Conservation (phyloP, 2,329 filamentous ascomycete genomes). For the Colletotrichum sp. region DNA sequence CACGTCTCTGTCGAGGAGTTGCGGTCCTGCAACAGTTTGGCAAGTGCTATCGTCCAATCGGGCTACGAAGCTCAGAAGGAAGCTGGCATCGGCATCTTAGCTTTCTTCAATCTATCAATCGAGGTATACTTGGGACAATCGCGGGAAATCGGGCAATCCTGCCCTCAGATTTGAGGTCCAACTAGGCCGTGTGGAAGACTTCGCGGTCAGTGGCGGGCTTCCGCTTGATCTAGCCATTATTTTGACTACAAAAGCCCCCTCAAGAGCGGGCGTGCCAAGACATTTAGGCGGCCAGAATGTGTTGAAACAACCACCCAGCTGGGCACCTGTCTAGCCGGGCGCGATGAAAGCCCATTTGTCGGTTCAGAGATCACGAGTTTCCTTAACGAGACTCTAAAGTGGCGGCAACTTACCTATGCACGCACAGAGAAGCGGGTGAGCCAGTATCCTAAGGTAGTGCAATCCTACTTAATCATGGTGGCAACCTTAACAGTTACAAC, state of each 20-base stretch:
- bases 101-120: neutral
- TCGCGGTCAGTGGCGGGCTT: neutral
- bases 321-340: neutral
- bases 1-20: neutral
- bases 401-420: neutral
- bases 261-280: neutral
- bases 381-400: neutral
- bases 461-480: neutral
- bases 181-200: neutral
- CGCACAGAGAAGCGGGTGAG: neutral
- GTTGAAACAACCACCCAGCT: neutral
- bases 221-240: neutral
- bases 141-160: neutral
- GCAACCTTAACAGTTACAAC: neutral
- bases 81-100: neutral
- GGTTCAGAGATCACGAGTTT: neutral
- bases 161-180: neutral
- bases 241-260: neutral
- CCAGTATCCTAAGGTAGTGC: neutral
- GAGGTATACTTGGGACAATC: neutral
- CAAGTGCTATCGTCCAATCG: rapidly evolving
- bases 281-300: neutral
- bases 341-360: neutral
- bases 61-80: neutral
- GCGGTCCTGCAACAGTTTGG: neutral